phyloP scores from a whole-genome alignment of 768 basidiomycete genomes.

The Phanerodontia chrysosporium region DNA sequence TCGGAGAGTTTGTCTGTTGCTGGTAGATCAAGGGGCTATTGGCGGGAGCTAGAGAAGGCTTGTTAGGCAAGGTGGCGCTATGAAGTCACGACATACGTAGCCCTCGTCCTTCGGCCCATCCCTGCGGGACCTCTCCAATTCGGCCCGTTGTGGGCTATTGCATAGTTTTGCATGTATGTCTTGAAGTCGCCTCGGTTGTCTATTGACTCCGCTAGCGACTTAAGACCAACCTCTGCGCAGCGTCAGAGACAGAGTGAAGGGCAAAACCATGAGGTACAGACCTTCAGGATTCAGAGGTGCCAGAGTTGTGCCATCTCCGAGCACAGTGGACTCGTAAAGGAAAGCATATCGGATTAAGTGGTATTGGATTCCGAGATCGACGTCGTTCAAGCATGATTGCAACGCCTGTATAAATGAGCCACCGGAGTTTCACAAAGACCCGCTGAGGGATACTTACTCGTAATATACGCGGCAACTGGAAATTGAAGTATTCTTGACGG shows the following conservation, averaged over 20 bases:
- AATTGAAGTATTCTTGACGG: constrained; percentile 97
- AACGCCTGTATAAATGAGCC: constrained; percentile 38
- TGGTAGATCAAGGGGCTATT: constrained; percentile 36
- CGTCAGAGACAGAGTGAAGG: not conserved
- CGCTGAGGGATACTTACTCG: constrained; percentile 52
- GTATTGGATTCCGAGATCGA: constrained; percentile 97
- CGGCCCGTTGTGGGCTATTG: constrained; percentile 73
- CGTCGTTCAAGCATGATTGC: constrained; percentile 94
- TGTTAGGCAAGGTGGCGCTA: not conserved
- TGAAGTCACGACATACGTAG: constrained; percentile 58
- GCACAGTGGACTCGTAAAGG: constrained; percentile 84
- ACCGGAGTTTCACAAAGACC: not conserved
- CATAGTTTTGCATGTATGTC: constrained; percentile 95
- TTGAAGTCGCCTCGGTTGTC: constrained; percentile 96
- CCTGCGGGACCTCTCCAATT: constrained; percentile 70
- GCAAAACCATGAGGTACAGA: not conserved
- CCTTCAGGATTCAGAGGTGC: constrained; percentile 55
- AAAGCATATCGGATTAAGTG: constrained; percentile 94
- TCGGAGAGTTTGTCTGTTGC: constrained; percentile 21
- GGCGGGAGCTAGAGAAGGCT: constrained; percentile 51
- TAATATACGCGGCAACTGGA: constrained; percentile 90
- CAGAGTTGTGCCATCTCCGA: constrained; percentile 84
- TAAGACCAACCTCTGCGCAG: constrained; percentile 62
- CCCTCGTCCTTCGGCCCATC: constrained; percentile 91
- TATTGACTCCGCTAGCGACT: constrained; percentile 83